Conservation (phyloP, 352 stramenopile species). For the Phytophthora pseudosyringae region DNA sequence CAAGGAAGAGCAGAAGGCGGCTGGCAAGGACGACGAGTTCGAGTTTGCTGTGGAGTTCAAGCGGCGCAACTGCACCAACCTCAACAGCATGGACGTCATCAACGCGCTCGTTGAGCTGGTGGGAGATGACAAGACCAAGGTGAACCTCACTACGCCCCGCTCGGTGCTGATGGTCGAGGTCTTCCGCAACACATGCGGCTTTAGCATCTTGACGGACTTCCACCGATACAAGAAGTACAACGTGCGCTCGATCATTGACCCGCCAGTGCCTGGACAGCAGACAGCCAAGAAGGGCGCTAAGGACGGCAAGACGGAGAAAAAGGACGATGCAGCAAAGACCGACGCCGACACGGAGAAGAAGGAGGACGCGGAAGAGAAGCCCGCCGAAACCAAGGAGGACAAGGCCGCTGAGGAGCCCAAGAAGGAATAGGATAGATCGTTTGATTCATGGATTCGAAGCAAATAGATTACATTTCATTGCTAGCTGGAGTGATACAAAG, state of each 20-base stretch:
- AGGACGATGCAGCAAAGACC: slow-evolving; percentile 13
- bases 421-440: slow-evolving; percentile 13
- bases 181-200: slow-evolving; percentile 76
- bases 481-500: background rate
- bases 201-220: slow-evolving; percentile 79
- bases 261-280: slow-evolving; percentile 46
- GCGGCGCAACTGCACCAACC: slow-evolving; percentile 75
- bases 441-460: slow-evolving; percentile 1
- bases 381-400: background rate
- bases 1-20: slow-evolving; percentile 31
- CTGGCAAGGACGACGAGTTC: slow-evolving; percentile 32
- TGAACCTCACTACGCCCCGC: slow-evolving; percentile 72
- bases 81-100: slow-evolving; percentile 80
- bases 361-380: slow-evolving; percentile 13
- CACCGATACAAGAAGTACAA: slow-evolving; percentile 83
- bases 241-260: slow-evolving; percentile 75
- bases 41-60: slow-evolving; percentile 77
- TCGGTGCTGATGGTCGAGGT: slow-evolving; percentile 76
- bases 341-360: slow-evolving; percentile 5
- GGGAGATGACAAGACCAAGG: slow-evolving; percentile 62
- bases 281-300: slow-evolving; percentile 34
- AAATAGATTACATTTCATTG: slow-evolving; percentile 20
- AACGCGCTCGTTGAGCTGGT: slow-evolving; percentile 67
- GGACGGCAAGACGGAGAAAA: slow-evolving; percentile 23
- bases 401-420: slow-evolving; percentile 15